These are phyloP conservation scores for Schizonepeta tenuifolia DNA, from an alignment of 257 asterid genomes.

Conservation along the genomic window DNA sequence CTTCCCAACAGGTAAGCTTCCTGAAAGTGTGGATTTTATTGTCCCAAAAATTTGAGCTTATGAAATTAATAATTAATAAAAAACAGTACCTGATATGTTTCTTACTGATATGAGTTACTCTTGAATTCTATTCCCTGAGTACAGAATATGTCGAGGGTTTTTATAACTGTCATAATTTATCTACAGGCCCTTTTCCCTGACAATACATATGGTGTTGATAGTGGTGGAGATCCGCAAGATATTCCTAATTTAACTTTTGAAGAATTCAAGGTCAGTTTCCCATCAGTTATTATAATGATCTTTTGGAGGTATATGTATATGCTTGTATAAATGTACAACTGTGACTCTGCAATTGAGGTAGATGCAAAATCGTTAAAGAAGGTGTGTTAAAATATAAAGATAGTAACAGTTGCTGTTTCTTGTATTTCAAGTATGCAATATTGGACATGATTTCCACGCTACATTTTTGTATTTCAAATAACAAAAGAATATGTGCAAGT, in stretches of 20 bases:
- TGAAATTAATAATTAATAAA: neutral
- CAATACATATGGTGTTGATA: slow-evolving; percentile 95
- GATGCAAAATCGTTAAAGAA: neutral
- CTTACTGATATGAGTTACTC: slow-evolving; percentile 10
- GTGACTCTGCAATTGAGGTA: neutral
- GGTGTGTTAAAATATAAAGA: neutral
- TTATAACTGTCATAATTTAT: slow-evolving; percentile 25
- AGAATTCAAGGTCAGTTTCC: slow-evolving; percentile 81
- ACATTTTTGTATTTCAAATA: slow-evolving; percentile 4
- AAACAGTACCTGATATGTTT: slow-evolving; percentile 21
- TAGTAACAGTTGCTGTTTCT: neutral
- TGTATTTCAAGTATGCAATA: neutral
- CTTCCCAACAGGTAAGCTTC: slow-evolving; percentile 80
- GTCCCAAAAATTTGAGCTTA: slow-evolving; percentile 6
- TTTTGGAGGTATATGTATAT: slow-evolving; percentile 2
- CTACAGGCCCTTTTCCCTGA: slow-evolving; percentile 92
- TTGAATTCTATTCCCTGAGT: neutral
- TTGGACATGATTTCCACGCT: neutral
- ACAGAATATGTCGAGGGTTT: slow-evolving; percentile 7
- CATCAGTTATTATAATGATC: slow-evolving; percentile 3
- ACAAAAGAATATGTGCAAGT: neutral
- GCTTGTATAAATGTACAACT: neutral
- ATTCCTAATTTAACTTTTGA: slow-evolving; percentile 89
- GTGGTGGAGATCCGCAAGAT: slow-evolving; percentile 97
- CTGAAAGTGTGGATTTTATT: neutral